Evolutionary conservation across 2,329 filamentous ascomycete species (phyloP).

Genomic region (Drechmeria coniospora): DNA sequence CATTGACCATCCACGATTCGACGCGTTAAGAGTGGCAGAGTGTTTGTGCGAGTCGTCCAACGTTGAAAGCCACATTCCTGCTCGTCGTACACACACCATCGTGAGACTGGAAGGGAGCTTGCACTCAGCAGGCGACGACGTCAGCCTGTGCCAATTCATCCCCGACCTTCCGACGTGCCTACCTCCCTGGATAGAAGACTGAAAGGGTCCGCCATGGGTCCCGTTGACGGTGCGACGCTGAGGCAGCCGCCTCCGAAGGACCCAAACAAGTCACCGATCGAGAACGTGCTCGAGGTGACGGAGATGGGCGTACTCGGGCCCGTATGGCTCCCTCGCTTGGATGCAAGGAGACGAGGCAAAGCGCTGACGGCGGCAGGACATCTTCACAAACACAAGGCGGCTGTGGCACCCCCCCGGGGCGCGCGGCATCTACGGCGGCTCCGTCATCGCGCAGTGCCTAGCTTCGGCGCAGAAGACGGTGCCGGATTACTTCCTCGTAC

Average conservation of each 20-base stretch:
- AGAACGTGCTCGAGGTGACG: constrained; percentile 78
- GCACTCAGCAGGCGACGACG: too few relatives aligned
- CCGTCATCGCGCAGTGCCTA: constrained; percentile 84
- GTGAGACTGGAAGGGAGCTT: too few relatives aligned
- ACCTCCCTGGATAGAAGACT: background rate
- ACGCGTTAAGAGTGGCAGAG: too few relatives aligned
- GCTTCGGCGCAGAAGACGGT: constrained; percentile 82
- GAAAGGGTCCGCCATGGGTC: constrained; percentile 1
- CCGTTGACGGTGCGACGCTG: constrained; percentile 20
- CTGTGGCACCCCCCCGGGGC: constrained; percentile 88
- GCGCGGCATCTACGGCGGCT: constrained; percentile 83
- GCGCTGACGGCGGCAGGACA: constrained; percentile 40
- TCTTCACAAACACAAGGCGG: constrained; percentile 87
- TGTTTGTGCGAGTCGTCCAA: too few relatives aligned
- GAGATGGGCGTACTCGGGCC: constrained; percentile 62
- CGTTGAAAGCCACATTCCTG: too few relatives aligned
- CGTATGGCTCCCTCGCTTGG: constrained; percentile 28
- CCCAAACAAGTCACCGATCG: constrained; percentile 60
- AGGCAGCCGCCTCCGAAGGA: constrained; percentile 61
- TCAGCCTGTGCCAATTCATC: too few relatives aligned
- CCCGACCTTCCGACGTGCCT: too few relatives aligned
- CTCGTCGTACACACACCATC: too few relatives aligned
- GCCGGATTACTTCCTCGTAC: constrained; percentile 61
- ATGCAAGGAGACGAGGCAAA: too few relatives aligned
- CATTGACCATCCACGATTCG: too few relatives aligned